Evolutionary conservation across 2,329 filamentous ascomycete species (phyloP).

Genomic region (Pleomassaria siparia): DNA sequence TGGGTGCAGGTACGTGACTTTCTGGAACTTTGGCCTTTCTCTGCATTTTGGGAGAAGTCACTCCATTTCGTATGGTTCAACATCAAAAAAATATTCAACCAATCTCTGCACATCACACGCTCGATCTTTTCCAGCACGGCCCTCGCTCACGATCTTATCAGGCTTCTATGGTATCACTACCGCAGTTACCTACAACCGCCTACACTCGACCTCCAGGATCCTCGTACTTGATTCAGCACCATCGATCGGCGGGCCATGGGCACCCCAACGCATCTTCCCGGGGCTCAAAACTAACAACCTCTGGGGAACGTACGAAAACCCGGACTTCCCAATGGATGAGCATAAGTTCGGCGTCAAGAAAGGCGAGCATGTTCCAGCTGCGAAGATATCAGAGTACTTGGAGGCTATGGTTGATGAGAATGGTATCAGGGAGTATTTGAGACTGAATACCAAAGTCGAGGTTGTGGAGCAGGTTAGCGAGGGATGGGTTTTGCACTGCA

Average conservation of each 20-base stretch:
- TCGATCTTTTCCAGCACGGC: not conserved
- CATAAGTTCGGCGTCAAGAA: conserved; percentile 42
- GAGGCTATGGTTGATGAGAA: conserved; percentile 38
- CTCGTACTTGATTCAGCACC: conserved; percentile 45
- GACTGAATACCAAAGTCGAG: conserved; percentile 55
- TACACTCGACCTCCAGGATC: conserved; percentile 44
- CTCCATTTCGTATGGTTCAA: no score
- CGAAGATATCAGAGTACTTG: conserved; percentile 59
- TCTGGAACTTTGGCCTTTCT: no score
- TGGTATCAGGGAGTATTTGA: conserved; percentile 53
- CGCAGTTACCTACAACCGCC: conserved; percentile 43
- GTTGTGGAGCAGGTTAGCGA: conserved; percentile 46
- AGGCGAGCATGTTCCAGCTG: conserved; percentile 62
- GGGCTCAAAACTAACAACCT: conserved; percentile 50
- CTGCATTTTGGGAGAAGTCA: not conserved
- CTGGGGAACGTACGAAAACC: conserved; percentile 43
- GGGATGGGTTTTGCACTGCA: conserved; percentile 24
- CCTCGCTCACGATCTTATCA: not conserved
- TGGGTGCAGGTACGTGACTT: conserved; percentile 25
- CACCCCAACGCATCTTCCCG: conserved; percentile 45
- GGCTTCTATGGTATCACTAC: conserved; percentile 47
- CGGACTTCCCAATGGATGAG: conserved; percentile 40
- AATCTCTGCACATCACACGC: not conserved
- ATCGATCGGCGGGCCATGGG: conserved; percentile 47
- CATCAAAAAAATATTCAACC: no score